These are phyloP conservation scores for Hyphodiscus sp. DNA, from an alignment of 2,329 filamentous ascomycete genomes.

Conservation along the genomic window DNA sequence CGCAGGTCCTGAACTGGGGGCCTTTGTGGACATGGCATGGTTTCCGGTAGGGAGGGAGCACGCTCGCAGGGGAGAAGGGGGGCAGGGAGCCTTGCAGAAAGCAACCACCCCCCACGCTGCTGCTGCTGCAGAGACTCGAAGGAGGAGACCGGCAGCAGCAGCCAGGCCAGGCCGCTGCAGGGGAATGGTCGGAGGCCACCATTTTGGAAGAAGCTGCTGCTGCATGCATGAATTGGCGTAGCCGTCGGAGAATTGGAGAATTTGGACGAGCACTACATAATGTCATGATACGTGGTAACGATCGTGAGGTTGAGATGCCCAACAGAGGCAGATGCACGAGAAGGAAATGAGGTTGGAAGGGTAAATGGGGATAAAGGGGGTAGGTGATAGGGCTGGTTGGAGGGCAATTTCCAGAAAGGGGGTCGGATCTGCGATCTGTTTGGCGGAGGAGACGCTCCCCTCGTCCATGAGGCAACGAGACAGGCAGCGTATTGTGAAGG, in stretches of 20 bases:
- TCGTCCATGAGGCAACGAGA: neutral
- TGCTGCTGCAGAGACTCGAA: neutral
- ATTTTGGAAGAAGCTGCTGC: neutral
- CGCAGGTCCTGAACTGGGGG: neutral
- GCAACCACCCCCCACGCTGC: neutral
- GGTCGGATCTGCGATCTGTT: neutral
- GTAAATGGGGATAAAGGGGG: neutral
- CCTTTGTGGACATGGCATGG: neutral
- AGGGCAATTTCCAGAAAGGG: neutral
- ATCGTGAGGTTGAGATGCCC: neutral
- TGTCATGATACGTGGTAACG: neutral
- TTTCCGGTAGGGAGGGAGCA: too few relatives aligned
- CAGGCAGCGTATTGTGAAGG: neutral
- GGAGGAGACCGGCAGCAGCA: too few relatives aligned
- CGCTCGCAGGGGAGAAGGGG: too few relatives aligned
- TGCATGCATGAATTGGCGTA: too few relatives aligned
- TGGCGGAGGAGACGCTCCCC: constrained; percentile 3
- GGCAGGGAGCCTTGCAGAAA: neutral
- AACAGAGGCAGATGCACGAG: neutral
- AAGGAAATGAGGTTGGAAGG: neutral
- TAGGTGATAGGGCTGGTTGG: neutral
- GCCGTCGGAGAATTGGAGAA: neutral
- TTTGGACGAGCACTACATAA: neutral
- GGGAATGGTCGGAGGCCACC: neutral
- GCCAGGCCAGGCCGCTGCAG: neutral